Conservation (phyloP, 148 eudicot genomes). For the Rhododendron ferrugineum region DNA sequence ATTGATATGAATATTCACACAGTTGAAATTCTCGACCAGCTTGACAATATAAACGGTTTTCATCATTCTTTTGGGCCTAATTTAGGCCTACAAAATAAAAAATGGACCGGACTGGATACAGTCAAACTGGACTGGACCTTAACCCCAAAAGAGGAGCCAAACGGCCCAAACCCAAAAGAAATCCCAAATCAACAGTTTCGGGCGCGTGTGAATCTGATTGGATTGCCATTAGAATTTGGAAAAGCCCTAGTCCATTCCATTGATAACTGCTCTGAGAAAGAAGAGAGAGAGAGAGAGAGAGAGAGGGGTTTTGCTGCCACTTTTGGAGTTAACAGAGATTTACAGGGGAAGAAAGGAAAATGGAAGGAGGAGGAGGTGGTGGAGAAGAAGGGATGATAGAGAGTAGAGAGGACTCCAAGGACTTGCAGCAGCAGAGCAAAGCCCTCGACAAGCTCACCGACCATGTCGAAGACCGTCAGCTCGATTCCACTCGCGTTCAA, state of each 20-base stretch:
- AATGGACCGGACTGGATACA: neutral
- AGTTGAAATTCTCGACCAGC: too few relatives aligned
- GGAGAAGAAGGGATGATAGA: constrained; percentile 63
- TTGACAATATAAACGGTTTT: too few relatives aligned
- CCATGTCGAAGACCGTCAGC: constrained; percentile 96
- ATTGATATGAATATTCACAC: too few relatives aligned
- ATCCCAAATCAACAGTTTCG: neutral
- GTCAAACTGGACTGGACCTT: neutral
- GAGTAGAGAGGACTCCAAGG: constrained; percentile 60
- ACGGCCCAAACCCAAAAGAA: neutral
- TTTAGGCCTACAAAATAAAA: too few relatives aligned
- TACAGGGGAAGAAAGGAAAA: neutral
- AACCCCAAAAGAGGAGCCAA: neutral
- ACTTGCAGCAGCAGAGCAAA: constrained; percentile 92
- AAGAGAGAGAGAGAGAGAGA: neutral
- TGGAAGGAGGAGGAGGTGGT: constrained; percentile 25
- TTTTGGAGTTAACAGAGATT: neutral
- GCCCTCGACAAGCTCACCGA: constrained; percentile 96
- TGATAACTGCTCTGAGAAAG: neutral
- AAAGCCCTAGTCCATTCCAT: neutral
- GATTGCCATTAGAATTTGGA: too few relatives aligned
- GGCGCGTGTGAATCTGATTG: neutral
- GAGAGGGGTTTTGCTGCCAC: neutral
- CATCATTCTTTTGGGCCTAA: too few relatives aligned
- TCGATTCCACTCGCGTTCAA: constrained; percentile 88